Evolutionary conservation across 2,329 filamentous ascomycete species (phyloP), one percentile per base, ranked within the genome.

Genomic region (Acephala macrosclerotiorum): DNA sequence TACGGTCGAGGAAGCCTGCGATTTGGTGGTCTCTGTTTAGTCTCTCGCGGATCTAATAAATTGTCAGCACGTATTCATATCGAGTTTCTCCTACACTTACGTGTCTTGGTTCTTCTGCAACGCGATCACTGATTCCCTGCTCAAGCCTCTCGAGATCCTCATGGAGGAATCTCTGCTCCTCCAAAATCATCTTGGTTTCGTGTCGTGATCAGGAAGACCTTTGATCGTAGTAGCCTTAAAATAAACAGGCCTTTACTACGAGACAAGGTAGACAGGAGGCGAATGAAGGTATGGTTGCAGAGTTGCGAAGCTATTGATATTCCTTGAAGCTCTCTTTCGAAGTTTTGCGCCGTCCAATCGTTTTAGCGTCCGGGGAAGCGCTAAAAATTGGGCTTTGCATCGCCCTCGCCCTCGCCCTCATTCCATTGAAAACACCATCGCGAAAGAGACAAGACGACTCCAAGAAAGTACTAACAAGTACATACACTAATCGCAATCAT

Each of bases 121-220:
- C 88, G 75, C 94, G 91, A 81, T 98, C 94, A 62, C 93, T 91
- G 74, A 97, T 91, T 61, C 92, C 96, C 79, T 97, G 93, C 81
- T 99, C 96, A 66, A 99, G 87, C 70, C 96, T 90, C 85, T 99
- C 96, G 59, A 99, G 83, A 80, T 99, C 96, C 87, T 99, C 96
- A 74, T 97, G 94, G 74, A 97, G 88, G 75, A 93, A 94, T 74
- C 96, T 88, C 81, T 98, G 91, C 74, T 98, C 94, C 83, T 99
- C 96, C 70, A 97, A 82, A 72, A 97, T 83, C 94, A 97, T 90
- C 7, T 53, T 80, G 71, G 36, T 49, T 47, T 36, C 4, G 33
- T 22, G 33, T 49, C 35, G 35, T 36, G 11, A 22, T 47, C 35
- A 33, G 51, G 25, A 56, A 33, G 26, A 22, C 18, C 11, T 9